Conservation (phyloP, 805 yeast genomes). For the Candida insectalens region DNA sequence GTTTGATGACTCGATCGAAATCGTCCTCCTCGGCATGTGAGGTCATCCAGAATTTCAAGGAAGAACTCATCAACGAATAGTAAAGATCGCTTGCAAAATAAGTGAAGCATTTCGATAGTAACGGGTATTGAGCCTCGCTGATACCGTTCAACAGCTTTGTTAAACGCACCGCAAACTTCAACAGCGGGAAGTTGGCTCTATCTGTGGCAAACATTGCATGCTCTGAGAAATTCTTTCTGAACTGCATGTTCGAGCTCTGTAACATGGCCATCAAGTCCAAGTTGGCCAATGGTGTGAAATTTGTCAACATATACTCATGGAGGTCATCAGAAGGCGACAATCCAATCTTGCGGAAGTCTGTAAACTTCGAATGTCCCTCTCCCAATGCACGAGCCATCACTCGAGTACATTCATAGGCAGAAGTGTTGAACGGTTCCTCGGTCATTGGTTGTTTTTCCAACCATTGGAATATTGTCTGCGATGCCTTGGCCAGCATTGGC, state of each 20-base stretch:
- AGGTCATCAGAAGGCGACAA: constrained; percentile 41
- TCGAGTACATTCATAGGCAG: constrained; percentile 1
- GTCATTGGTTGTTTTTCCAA: background rate
- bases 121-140: constrained; percentile 21
- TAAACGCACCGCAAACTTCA: constrained; percentile 25
- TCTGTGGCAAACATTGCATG: constrained; percentile 53
- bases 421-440: constrained; percentile 1
- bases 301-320: constrained; percentile 28
- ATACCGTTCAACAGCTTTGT: constrained; percentile 17
- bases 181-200: constrained; percentile 41
- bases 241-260: constrained; percentile 46
- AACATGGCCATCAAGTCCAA: constrained; percentile 47
- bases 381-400: constrained; percentile 1
- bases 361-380: constrained; percentile 1
- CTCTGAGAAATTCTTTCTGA: constrained; percentile 53
- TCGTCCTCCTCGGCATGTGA: constrained; percentile 47
- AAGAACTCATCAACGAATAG: constrained; percentile 44
- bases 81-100: constrained; percentile 45
- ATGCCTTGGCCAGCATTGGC: background rate
- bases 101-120: constrained; percentile 27
- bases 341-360: constrained; percentile 26
- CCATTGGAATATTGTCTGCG: background rate
- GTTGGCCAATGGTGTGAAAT: constrained; percentile 40
- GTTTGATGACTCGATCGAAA: constrained; percentile 36
- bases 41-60: constrained; percentile 56